Percentiles rank a stretch among this genome's conserved stretches.
phyloP scores from a whole-genome alignment of 257 asterid species.

The Leptodermis oblonga region DNA sequence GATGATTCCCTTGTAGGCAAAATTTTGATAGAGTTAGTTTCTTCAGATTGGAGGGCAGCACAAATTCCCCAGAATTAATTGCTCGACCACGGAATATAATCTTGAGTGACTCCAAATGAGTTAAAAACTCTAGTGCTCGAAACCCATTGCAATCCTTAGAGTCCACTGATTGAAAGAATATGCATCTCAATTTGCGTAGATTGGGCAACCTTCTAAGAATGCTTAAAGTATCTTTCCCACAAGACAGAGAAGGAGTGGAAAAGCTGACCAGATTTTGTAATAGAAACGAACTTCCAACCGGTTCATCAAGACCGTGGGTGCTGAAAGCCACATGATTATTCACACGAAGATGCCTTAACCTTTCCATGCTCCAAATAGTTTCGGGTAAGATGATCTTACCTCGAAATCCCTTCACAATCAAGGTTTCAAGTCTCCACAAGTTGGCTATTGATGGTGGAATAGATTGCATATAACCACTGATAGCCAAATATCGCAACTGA shows the following conservation, averaged over 20 bases:
- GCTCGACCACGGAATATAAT: neutral
- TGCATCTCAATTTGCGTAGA: slow-evolving; percentile 16
- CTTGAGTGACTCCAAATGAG: slow-evolving; percentile 6
- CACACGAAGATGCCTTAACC: slow-evolving; percentile 13
- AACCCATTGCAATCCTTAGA: neutral
- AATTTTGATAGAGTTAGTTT: slow-evolving; percentile 5
- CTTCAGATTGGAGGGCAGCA: neutral
- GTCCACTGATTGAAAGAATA: neutral
- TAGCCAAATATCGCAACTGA: slow-evolving; percentile 16
- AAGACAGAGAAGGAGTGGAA: slow-evolving; percentile 1
- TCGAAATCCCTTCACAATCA: neutral
- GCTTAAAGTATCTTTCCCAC: neutral
- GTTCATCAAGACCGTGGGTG: neutral
- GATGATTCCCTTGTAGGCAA: neutral
- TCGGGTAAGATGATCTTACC: neutral
- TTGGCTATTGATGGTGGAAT: neutral
- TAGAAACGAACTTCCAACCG: neutral
- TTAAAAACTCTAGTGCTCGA: neutral
- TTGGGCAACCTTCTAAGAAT: neutral
- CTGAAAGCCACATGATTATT: neutral
- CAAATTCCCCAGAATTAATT: neutral
- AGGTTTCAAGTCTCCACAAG: slow-evolving; percentile 1
- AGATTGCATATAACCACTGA: neutral
- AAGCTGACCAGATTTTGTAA: slow-evolving; percentile 7
- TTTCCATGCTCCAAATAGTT: slow-evolving; percentile 12